Base-by-base conservation (phyloP, 495 filamentous ascomycete species). In the Tuber umbilicatum region DNA sequence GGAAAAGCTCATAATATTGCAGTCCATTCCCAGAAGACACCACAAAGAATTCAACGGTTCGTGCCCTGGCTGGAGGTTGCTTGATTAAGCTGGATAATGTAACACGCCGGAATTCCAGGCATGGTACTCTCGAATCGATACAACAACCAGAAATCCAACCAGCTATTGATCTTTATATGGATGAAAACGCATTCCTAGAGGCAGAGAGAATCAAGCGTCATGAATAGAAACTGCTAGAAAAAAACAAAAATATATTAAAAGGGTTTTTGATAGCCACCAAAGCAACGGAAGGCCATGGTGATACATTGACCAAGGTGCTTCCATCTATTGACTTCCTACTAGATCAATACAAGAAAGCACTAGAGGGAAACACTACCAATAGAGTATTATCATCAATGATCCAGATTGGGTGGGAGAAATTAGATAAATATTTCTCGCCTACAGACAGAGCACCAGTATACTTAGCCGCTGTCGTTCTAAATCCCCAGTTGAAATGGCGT, bases 401-500 rank as follows among this genome's bases (percentile, higher is more conserved):
- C 17, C 17, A 41, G n/a, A 60, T 21, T 19, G 47, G 71, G 9
- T 40, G 37, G 27, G 17, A n/a, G 23, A 40, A 73, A 38, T 23
- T 73, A 21, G 41, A 67, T 35, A 73, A 73, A 41, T 73, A 64
- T 37, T 38, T 73, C 27, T 27, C n/a, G 14, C 43, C 37, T 14
- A 23, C 37, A 5, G 35, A 40, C 41, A 2, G 19, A 12, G 42
- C 71, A 16, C 50, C 50, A 64, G 45, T 45, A 23, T 73, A 73
- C 47, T n/a, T 73, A 6, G 71, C 27, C 2, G 71, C 43, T 12
- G 43, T 73, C 1, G 45, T 73, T 5, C 47, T 38, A 0, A 73
- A 73, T 64, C 71, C 45, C 12, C 35, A 23, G 17, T 73, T 47
- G 23, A 73, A 73, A 40, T 60, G 45, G 71, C 31, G 47, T 27